These are phyloP conservation scores for Colletotrichum cordylinicola DNA, from an alignment of 2,329 filamentous ascomycete genomes.

Conservation along the genomic window DNA sequence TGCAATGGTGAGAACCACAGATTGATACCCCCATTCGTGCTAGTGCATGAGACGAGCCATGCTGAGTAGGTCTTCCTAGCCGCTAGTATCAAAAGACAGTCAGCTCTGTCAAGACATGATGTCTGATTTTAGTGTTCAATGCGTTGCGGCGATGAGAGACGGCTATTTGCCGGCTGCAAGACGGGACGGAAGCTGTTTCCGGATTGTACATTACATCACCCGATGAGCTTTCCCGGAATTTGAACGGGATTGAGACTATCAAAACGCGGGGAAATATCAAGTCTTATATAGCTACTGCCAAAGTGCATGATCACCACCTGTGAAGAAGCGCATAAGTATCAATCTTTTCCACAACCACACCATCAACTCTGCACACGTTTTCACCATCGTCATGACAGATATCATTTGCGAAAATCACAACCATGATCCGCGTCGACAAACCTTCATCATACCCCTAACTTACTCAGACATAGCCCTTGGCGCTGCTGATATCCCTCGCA, in stretches of 20 bases:
- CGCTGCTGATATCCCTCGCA: neutral
- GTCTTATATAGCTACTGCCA: neutral
- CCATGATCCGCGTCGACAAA: neutral
- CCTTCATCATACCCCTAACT: neutral
- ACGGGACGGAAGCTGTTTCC: neutral
- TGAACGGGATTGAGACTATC: neutral
- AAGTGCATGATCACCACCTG: neutral
- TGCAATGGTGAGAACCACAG: neutral
- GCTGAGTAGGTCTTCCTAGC: fast-evolving
- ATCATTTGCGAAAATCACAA: neutral
- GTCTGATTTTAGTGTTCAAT: neutral
- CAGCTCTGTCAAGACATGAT: neutral
- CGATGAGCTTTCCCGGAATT: neutral
- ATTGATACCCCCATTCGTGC: neutral
- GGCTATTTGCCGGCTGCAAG: neutral
- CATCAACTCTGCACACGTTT: neutral
- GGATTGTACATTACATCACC: neutral
- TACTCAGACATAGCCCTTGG: neutral
- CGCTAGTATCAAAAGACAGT: neutral
- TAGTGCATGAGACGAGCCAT: neutral
- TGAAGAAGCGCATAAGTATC: neutral
- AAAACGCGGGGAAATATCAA: neutral
- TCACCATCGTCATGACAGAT: neutral
- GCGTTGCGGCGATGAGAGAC: neutral
- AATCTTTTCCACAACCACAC: neutral